Conservation (phyloP, 2,329 filamentous ascomycete species). For the Capronia americana region DNA sequence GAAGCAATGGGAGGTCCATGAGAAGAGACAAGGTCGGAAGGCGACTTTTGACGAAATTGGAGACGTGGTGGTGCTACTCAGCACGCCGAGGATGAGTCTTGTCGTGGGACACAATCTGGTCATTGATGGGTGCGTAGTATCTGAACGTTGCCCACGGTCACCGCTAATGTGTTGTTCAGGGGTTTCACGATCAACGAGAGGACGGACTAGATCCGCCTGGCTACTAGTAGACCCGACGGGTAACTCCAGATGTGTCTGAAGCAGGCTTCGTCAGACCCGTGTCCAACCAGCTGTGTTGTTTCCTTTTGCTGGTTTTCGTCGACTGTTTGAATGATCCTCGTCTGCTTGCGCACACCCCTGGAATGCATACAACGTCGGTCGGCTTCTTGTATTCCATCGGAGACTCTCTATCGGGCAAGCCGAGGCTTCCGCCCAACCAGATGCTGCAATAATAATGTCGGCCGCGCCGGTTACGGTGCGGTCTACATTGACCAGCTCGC, state of each 20-base stretch:
- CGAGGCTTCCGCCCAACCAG: too few species aligned
- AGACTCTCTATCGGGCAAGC: too few species aligned
- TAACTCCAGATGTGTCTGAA: background rate
- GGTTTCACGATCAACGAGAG: constrained; percentile 36
- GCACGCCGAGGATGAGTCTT: constrained; percentile 32
- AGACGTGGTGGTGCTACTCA: constrained; percentile 34
- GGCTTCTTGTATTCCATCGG: too few species aligned
- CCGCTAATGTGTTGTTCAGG: constrained; percentile 13
- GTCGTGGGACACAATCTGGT: constrained; percentile 36
- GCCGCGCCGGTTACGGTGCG: background rate
- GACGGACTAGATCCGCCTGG: constrained; percentile 12
- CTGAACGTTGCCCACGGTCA: background rate
- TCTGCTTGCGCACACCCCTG: too few species aligned
- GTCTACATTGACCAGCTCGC: constrained; percentile 16
- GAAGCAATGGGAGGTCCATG: constrained; percentile 29
- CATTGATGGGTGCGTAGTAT: constrained; percentile 29
- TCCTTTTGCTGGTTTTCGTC: background rate
- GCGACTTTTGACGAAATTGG: constrained; percentile 34
- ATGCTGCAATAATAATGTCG: too few species aligned
- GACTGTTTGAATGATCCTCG: background rate
- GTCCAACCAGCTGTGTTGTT: background rate
- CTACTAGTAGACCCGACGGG: background rate
- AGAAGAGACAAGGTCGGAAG: constrained; percentile 33
- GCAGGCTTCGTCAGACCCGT: too few species aligned
- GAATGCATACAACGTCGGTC: too few species aligned